Evolutionary conservation across 1,139 yeast genomes (phyloP).

Genomic region (Yamadazyma atlantica): DNA sequence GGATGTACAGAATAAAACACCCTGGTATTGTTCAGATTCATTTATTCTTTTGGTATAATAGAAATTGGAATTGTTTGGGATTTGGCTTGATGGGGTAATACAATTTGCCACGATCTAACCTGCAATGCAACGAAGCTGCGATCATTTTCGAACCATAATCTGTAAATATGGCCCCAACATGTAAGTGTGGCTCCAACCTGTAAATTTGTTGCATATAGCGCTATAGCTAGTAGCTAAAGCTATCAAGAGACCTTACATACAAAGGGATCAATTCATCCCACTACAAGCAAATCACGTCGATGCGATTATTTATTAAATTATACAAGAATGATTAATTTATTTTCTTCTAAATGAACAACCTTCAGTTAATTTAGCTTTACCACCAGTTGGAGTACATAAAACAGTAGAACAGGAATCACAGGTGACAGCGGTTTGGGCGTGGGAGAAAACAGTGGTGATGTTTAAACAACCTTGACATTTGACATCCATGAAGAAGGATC

Average conservation of each 20-base stretch:
- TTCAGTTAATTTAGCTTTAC: slow-evolving; percentile 99
- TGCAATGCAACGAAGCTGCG: neutral
- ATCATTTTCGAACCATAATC: neutral
- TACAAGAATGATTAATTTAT: slow-evolving; percentile 44
- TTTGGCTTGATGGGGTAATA: neutral
- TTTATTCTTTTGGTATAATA: neutral
- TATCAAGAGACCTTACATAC: neutral
- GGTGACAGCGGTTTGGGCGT: slow-evolving; percentile 99
- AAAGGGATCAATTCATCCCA: neutral
- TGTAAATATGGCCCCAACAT: too few species aligned
- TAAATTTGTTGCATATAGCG: too few species aligned
- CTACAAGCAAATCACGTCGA: slow-evolving; percentile 6
- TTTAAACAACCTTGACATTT: slow-evolving; percentile 99
- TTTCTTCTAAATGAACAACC: slow-evolving; percentile 99
- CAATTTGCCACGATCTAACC: neutral
- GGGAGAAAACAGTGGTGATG: slow-evolving; percentile 99
- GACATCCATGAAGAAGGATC: slow-evolving; percentile 99
- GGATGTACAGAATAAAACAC: neutral
- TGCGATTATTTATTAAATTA: slow-evolving; percentile 13
- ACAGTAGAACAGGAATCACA: slow-evolving; percentile 99
- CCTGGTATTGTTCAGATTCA: neutral
- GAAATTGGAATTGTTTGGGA: too few species aligned
- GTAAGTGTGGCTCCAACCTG: too few species aligned
- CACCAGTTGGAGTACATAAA: slow-evolving; percentile 99
- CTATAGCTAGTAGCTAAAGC: too few species aligned